Evolutionary conservation across 768 basidiomycete genomes (phyloP).

Genomic region (Tylopilus rubrobrunneus): DNA sequence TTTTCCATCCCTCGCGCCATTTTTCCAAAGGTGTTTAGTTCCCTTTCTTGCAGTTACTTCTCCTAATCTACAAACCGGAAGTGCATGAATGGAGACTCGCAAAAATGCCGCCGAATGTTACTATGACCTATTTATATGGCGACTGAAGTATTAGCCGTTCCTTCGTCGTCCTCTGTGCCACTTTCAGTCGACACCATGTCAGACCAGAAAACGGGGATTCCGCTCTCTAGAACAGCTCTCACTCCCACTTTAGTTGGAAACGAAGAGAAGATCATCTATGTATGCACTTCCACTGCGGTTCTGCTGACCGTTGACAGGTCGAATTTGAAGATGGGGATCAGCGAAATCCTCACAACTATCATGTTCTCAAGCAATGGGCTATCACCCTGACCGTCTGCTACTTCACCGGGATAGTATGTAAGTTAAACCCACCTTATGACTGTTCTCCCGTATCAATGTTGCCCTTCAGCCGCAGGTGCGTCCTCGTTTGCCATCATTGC

Average conservation of each 20-base stretch:
- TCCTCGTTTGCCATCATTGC: conserved; percentile 53
- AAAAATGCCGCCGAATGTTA: no score
- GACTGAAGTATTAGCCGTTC: not conserved
- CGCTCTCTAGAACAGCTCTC: not conserved
- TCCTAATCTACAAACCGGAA: no score
- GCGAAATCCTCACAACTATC: conserved; percentile 38
- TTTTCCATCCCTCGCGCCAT: no score
- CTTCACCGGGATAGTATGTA: conserved; percentile 24
- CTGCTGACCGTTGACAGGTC: conserved; percentile 26
- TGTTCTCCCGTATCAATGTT: not conserved
- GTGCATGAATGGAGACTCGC: no score
- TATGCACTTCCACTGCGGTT: not conserved
- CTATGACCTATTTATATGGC: no score
- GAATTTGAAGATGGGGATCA: conserved; percentile 37
- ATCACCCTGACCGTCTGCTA: conserved; percentile 32
- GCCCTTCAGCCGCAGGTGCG: conserved; percentile 41
- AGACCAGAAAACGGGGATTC: not conserved
- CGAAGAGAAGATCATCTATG: conserved; percentile 11
- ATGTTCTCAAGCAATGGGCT: conserved; percentile 38
- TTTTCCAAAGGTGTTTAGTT: no score
- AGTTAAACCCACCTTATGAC: not conserved
- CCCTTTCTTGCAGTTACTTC: no score
- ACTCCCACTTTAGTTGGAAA: not conserved
- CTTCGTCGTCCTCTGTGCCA: not conserved
- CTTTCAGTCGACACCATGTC: no score